These are phyloP conservation scores for Diddensiella santjacobensis DNA, from an alignment of 805 yeast genomes.

Conservation along the genomic window DNA sequence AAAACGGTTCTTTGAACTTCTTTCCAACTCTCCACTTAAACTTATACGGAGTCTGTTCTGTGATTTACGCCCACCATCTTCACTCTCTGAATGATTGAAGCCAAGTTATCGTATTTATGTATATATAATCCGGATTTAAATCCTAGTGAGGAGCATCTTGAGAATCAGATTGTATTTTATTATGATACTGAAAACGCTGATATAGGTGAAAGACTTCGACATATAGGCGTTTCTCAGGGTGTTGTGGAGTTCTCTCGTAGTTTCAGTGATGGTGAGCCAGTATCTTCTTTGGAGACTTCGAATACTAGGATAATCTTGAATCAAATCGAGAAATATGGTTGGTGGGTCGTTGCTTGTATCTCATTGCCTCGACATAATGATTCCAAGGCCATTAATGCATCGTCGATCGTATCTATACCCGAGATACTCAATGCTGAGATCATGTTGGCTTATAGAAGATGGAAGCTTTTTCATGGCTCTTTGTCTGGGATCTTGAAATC, in stretches of 20 bases:
- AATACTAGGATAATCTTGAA: conserved; percentile 34
- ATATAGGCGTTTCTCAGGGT: conserved; percentile 44
- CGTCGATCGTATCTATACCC: conserved; percentile 15
- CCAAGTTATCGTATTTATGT: conserved; percentile 21
- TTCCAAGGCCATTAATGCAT: background rate
- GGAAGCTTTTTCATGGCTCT: conserved; percentile 35
- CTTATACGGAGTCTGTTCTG: no score
- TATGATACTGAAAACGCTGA: conserved; percentile 23
- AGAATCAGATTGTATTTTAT: conserved; percentile 36
- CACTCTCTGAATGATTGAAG: conserved; percentile 1
- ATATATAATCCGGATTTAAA: conserved; percentile 40
- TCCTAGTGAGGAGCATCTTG: conserved; percentile 32
- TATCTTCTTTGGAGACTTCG: conserved; percentile 33
- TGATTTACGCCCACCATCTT: no score
- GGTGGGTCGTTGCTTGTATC: conserved; percentile 34
- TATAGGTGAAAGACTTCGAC: conserved; percentile 36
- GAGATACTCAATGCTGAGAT: conserved; percentile 34
- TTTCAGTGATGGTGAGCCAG: conserved; percentile 22
- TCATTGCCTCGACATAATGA: conserved; percentile 21
- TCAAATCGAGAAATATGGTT: conserved; percentile 25
- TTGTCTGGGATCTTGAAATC: conserved; percentile 17
- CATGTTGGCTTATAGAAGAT: conserved; percentile 33
- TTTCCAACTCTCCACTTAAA: no score
- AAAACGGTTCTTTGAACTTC: no score
- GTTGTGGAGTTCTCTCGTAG: conserved; percentile 27